Evolutionary conservation across 129 eudicot species (phyloP).

Genomic region (Tagetes patula): DNA sequence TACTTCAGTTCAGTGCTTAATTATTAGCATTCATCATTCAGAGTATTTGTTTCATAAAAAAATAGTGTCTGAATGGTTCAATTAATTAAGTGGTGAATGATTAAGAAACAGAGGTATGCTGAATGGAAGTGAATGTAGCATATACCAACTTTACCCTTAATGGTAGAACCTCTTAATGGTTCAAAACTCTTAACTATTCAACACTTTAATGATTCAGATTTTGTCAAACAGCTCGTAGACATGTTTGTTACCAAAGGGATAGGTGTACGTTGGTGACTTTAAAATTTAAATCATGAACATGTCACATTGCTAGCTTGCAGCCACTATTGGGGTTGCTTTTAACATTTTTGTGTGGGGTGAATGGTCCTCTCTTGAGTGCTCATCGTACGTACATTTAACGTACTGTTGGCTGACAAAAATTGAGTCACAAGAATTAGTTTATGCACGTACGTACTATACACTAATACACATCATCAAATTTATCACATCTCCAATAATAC

Average conservation of each 20-base stretch:
- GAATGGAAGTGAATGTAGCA: too few species aligned
- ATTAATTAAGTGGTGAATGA: too few species aligned
- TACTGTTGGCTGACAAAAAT: slow-evolving; percentile 23
- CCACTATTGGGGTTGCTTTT: slow-evolving; percentile 34
- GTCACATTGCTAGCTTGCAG: slow-evolving; percentile 29
- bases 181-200: too few species aligned
- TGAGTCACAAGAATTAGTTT: not conserved
- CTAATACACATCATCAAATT: not conserved
- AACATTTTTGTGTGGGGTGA: slow-evolving; percentile 33
- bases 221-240: not conserved
- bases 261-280: slow-evolving; percentile 18
- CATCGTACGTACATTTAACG: not conserved
- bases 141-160: too few species aligned
- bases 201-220: too few species aligned
- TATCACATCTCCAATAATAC: slow-evolving; percentile 24
- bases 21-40: too few species aligned
- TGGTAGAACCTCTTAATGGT: too few species aligned
- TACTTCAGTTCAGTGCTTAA: too few species aligned
- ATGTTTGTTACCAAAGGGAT: slow-evolving; percentile 13
- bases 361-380: slow-evolving; percentile 27
- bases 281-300: slow-evolving; percentile 26
- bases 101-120: too few species aligned
- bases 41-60: too few species aligned
- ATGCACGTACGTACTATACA: too few species aligned
- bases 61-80: too few species aligned